A percentile compares a stretch with the other conserved stretches of the same genome.
Conservation (phyloP, 306 rosid genomes). For the Cicer pinnatifidum region DNA sequence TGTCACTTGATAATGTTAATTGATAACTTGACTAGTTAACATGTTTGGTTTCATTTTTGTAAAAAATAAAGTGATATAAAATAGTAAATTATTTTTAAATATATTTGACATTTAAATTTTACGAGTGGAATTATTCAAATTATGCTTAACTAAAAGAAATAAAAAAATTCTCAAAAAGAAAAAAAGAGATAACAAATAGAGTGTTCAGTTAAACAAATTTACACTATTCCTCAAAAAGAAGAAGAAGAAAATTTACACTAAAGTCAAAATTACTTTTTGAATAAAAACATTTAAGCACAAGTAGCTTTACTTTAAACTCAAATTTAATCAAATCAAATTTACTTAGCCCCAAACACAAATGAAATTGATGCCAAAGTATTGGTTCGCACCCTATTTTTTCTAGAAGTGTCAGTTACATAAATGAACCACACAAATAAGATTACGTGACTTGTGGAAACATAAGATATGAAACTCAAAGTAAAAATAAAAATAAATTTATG, state of each 20-base stretch:
- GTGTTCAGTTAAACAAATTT: too few species aligned
- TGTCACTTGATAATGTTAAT: constrained; percentile 7
- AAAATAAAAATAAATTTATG: neutral
- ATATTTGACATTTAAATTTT: too few species aligned
- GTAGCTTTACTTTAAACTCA: neutral
- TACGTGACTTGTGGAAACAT: constrained; percentile 11
- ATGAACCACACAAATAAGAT: neutral
- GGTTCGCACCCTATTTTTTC: neutral
- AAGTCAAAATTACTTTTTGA: too few species aligned
- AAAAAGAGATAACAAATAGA: too few species aligned
- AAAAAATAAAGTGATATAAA: neutral
- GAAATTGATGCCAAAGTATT: neutral
- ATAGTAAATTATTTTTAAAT: too few species aligned
- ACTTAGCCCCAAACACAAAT: neutral
- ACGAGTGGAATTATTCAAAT: too few species aligned
- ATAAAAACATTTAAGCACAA: neutral
- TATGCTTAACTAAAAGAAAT: too few species aligned
- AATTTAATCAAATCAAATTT: neutral
- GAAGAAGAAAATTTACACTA: too few species aligned
- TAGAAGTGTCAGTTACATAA: neutral
- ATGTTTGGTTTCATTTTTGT: neutral
- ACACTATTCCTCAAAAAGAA: too few species aligned
- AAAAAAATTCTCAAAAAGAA: too few species aligned
- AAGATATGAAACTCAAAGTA: constrained; percentile 11
- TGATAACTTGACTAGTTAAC: neutral